Evolutionary conservation across 2,329 filamentous ascomycete genomes (phyloP).

Genomic region (Dothistroma septosporum): DNA sequence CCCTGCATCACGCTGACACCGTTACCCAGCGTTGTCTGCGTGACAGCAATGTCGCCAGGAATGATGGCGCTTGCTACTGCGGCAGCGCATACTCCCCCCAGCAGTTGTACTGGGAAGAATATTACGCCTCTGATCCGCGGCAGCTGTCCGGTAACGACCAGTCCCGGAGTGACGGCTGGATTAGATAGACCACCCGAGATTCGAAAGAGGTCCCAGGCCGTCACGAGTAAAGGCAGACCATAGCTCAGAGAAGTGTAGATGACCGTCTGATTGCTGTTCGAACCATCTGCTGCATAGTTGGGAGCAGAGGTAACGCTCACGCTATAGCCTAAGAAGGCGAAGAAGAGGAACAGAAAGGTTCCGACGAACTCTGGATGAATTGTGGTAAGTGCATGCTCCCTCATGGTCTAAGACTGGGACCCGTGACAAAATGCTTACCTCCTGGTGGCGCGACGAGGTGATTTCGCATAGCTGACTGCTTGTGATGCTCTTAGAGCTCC

Average conservation of each 20-base stretch:
- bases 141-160: constrained; percentile 29
- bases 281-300: constrained; percentile 39
- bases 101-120: constrained; percentile 31
- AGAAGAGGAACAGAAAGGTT: constrained; percentile 12
- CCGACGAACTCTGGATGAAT: constrained; percentile 7
- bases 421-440: background rate
- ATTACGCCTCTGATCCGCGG: constrained; percentile 24
- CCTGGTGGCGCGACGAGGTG: constrained; percentile 10
- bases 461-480: background rate
- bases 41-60: constrained; percentile 28
- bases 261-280: constrained; percentile 31
- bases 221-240: constrained; percentile 38
- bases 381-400: no score
- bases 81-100: constrained; percentile 32
- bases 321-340: constrained; percentile 10
- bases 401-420: background rate
- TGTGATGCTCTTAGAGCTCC: background rate
- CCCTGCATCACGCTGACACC: constrained; percentile 30
- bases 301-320: constrained; percentile 21
- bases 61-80: constrained; percentile 30
- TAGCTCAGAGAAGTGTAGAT: constrained; percentile 36
- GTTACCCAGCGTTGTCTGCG: constrained; percentile 29
- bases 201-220: constrained; percentile 37
- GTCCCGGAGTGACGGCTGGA: constrained; percentile 33
- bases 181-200: constrained; percentile 32